Evolutionary conservation across 2,329 filamentous ascomycete species (phyloP).

Genomic region (Xylaria polymorpha): DNA sequence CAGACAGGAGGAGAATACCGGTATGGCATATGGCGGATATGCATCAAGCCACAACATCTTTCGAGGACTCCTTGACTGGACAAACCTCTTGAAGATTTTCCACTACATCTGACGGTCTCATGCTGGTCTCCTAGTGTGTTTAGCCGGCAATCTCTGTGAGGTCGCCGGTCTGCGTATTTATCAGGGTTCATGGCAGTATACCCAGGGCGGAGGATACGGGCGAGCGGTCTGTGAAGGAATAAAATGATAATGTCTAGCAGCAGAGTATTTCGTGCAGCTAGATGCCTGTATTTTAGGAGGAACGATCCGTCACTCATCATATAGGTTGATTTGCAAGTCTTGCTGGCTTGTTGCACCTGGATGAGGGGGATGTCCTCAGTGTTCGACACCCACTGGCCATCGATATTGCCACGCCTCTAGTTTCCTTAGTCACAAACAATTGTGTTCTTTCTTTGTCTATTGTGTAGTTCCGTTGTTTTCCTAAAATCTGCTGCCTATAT

Average conservation of each 20-base stretch:
- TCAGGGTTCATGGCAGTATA: slow-evolving; percentile 49
- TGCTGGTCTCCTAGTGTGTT: slow-evolving; percentile 38
- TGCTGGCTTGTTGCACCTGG: slow-evolving; percentile 43
- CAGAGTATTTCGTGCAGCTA: slow-evolving; percentile 45
- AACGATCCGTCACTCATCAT: slow-evolving; percentile 39
- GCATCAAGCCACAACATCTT: slow-evolving; percentile 44
- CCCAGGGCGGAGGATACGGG: slow-evolving; percentile 47
- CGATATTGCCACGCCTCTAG: slow-evolving; percentile 47
- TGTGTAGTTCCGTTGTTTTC: slow-evolving; percentile 46
- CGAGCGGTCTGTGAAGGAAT: slow-evolving; percentile 45
- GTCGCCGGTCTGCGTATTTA: slow-evolving; percentile 44
- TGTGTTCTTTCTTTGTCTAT: slow-evolving; percentile 47
- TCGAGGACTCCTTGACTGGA: slow-evolving; percentile 39
- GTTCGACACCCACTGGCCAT: slow-evolving; percentile 42
- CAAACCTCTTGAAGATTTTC: slow-evolving; percentile 33
- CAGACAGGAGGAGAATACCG: slow-evolving; percentile 36
- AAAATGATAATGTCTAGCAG: slow-evolving; percentile 48
- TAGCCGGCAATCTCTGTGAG: slow-evolving; percentile 43
- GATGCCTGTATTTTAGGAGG: slow-evolving; percentile 53
- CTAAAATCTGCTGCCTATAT: slow-evolving; percentile 47
- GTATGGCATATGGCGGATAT: slow-evolving; percentile 45
- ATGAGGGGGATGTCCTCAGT: slow-evolving; percentile 40
- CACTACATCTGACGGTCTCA: slow-evolving; percentile 36
- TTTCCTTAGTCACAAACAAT: slow-evolving; percentile 50
- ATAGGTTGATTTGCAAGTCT: slow-evolving; percentile 39